Base-by-base conservation (phyloP, 306 rosid genomes). In the Vachellia collinsii region DNA sequence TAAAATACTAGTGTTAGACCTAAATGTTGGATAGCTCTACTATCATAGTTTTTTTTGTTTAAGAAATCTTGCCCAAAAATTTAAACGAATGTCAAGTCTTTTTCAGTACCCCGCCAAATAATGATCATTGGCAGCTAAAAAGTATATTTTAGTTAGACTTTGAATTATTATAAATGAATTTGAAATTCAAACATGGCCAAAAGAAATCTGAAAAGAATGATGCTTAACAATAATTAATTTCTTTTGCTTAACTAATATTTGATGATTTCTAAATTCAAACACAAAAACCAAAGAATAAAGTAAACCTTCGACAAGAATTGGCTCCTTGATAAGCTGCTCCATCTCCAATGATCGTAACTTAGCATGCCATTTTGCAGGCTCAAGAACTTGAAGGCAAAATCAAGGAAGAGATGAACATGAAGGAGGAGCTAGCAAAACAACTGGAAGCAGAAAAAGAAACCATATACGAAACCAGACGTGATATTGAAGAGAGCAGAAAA, bases 401-500 rank as follows among this genome's bases (percentile, higher is more conserved):
- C 38, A 82, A 85, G 65, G 89, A 89, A 34, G 94, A 89, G 73
- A 78, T 63, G 6, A 42, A 23, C 7, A 78, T 16, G 14, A 84
- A 77, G 42, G 85, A 83, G 50, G 88, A 85, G 53, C 66, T 87
- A 36, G 63, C 79, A 61, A 88, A 84, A 68, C 89, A 87, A 53
- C 9, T 81, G 8, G 83, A 84, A 0, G 54, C 66, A 5, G 87
- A 87, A 48, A 94, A 72, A 74, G 94, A 86, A 38, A 73, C 59
- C 36, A 75, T 50, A 36, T 74, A 67, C 8, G 92, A 91, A 61
- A 82, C 80, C 34, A 74, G 39, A 74, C 46, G 19, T 0, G 91
- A 92, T 3, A 47, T 86, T 9, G 87, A 87, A 87, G 97, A 91
- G 80, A 86, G 77, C 36, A 85, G 85, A 84, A 81, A 69, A 38